Conservation (phyloP, 805 yeast genomes). For the Nakazawaea ernobii region DNA sequence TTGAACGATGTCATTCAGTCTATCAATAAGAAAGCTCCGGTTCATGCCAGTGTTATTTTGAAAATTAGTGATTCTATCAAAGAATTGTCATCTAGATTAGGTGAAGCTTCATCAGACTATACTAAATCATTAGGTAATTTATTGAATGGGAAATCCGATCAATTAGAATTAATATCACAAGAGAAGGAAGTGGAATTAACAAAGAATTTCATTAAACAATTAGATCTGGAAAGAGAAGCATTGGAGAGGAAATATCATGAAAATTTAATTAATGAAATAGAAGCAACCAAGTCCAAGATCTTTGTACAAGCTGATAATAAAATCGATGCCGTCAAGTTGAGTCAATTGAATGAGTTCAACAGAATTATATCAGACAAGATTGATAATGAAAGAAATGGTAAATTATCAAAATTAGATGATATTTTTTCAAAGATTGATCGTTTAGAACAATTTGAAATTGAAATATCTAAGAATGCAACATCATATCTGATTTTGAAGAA, state of each 20-base stretch:
- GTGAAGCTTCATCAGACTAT: constrained; percentile 13
- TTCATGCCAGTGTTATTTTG: constrained; percentile 18
- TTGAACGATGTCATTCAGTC: constrained; percentile 30
- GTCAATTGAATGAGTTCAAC: constrained; percentile 64
- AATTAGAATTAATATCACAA: constrained; percentile 24
- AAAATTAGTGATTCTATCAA: constrained; percentile 17
- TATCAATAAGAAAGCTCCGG: constrained; percentile 18
- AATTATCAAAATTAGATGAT: constrained; percentile 62
- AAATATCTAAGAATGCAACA: constrained; percentile 37
- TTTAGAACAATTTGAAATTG: constrained; percentile 48
- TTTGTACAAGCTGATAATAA: constrained; percentile 70
- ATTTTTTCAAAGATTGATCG: constrained; percentile 48
- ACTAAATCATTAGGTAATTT: constrained; percentile 16
- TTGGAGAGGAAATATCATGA: constrained; percentile 55
- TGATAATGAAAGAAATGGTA: constrained; percentile 72
- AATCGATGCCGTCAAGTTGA: constrained; percentile 58
- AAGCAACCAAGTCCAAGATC: constrained; percentile 59
- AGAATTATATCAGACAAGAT: constrained; percentile 51
- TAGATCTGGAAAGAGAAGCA: constrained; percentile 53
- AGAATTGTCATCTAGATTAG: constrained; percentile 17
- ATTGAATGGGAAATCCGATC: constrained; percentile 23
- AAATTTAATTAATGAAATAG: constrained; percentile 58
- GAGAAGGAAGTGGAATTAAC: constrained; percentile 51
- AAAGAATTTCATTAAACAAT: constrained; percentile 53
- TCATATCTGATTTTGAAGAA: constrained; percentile 29